A percentile compares a stretch with the other conserved stretches of the same genome.
Conservation (phyloP, 2,329 filamentous ascomycete species). For the Ophiocordyceps sinensis region DNA sequence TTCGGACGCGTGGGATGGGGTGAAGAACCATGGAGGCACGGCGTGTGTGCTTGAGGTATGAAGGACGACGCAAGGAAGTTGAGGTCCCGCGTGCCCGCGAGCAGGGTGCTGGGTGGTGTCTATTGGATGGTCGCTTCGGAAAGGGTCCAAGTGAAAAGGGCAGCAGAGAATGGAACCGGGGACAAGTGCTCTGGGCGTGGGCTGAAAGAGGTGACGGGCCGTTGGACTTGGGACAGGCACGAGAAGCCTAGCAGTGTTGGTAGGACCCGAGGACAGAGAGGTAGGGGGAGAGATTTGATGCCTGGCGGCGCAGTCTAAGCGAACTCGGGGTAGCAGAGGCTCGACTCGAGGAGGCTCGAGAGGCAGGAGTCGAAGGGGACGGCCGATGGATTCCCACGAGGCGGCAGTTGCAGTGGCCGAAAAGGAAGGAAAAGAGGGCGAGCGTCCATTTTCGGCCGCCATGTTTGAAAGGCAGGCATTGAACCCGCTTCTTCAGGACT, state of each 20-base stretch:
- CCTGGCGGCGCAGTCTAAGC: too few species aligned
- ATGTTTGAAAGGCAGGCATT: neutral
- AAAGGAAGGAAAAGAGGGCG: neutral
- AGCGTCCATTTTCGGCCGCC: neutral
- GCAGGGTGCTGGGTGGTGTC: neutral
- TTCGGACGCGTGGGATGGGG: neutral
- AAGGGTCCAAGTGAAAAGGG: neutral
- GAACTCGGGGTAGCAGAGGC: neutral
- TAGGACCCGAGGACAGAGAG: neutral
- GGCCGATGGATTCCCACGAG: too few species aligned
- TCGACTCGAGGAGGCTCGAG: neutral
- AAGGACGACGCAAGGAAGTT: neutral
- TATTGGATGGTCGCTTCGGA: neutral
- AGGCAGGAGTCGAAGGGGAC: neutral
- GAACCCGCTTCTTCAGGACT: slow-evolving; percentile 2
- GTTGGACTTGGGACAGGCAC: neutral
- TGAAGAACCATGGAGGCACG: neutral
- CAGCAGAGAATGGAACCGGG: neutral
- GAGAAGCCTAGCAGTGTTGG: neutral
- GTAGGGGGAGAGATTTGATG: neutral
- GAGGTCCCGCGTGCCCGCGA: neutral
- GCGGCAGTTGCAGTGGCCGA: neutral
- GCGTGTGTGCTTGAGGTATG: neutral
- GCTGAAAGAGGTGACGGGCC: neutral
- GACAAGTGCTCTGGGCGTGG: neutral